phyloP scores from a whole-genome alignment of 768 basidiomycete species.

The Tricholoma sp. region DNA sequence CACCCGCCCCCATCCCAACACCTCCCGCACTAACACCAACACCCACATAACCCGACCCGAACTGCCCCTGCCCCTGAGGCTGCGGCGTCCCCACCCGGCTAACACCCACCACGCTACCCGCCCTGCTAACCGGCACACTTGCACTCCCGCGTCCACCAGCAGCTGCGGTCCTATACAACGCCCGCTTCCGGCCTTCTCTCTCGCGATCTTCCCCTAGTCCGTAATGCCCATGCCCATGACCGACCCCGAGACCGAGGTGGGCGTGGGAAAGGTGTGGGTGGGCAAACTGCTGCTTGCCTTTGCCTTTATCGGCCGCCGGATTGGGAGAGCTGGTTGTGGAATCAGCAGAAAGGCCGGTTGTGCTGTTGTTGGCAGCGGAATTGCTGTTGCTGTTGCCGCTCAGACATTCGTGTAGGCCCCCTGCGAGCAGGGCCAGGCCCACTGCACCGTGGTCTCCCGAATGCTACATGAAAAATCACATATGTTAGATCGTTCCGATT shows the following conservation, averaged over 20 bases:
- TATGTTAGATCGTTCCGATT: neutral
- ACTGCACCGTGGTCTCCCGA: conserved; percentile 92
- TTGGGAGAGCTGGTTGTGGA: conserved; percentile 13
- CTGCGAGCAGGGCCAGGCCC: conserved; percentile 79
- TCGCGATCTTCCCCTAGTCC: conserved; percentile 9
- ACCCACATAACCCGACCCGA: neutral
- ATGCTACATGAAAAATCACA: conserved; percentile 39
- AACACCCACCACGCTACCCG: conserved; percentile 19
- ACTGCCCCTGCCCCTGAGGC: neutral
- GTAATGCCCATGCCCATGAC: neutral
- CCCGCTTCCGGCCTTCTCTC: conserved; percentile 15
- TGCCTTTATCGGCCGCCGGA: conserved; percentile 5
- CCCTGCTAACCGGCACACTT: conserved; percentile 32
- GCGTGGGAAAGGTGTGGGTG: neutral
- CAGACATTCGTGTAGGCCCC: conserved; percentile 53
- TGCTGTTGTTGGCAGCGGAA: neutral
- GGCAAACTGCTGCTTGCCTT: conserved; percentile 6
- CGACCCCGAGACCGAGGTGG: neutral
- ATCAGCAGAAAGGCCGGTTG: neutral
- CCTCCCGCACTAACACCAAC: neutral
- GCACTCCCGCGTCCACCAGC: conserved; percentile 16
- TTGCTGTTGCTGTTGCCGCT: conserved; percentile 2
- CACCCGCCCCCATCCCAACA: neutral
- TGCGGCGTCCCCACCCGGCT: conserved; percentile 32
- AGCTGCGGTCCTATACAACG: conserved; percentile 1